phyloP scores from a whole-genome alignment of 2,329 filamentous ascomycete genomes.

The Dichotomopilus funicola region DNA sequence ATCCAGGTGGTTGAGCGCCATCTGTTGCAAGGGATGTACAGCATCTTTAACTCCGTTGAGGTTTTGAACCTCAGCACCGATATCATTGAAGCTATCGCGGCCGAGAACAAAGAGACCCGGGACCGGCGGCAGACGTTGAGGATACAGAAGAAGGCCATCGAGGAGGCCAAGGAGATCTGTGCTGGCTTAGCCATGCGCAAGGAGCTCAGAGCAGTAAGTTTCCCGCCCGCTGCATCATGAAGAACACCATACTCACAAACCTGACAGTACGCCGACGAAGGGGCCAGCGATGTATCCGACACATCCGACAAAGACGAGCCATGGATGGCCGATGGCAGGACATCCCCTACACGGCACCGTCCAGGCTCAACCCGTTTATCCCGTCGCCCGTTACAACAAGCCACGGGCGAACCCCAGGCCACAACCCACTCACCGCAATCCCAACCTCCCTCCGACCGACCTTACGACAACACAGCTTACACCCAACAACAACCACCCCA shows the following conservation, averaged over 20 bases:
- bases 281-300: constrained; percentile 23
- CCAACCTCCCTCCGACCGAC: not conserved
- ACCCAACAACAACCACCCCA: not conserved
- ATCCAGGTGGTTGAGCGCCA: constrained; percentile 48
- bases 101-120: constrained; percentile 47
- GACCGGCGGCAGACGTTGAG: constrained; percentile 43
- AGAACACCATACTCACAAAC: not conserved
- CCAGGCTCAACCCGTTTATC: not conserved
- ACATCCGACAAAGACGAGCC: constrained; percentile 26
- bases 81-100: constrained; percentile 44
- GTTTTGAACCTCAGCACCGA: constrained; percentile 41
- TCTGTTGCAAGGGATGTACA: constrained; percentile 44
- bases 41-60: constrained; percentile 47
- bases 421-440: constrained; percentile 3
- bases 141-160: constrained; percentile 43
- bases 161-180: constrained; percentile 44
- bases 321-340: constrained; percentile 1
- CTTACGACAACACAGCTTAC: not conserved
- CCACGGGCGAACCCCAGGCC: constrained; percentile 1
- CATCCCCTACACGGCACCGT: constrained; percentile 7
- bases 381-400: constrained; percentile 1
- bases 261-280: constrained; percentile 26
- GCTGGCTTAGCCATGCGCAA: constrained; percentile 47
- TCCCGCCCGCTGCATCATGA: too few species aligned
- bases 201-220: constrained; percentile 34